These are phyloP conservation scores for Diutina neorugosa DNA, from an alignment of 1,139 yeast genomes.

Conservation along the genomic window DNA sequence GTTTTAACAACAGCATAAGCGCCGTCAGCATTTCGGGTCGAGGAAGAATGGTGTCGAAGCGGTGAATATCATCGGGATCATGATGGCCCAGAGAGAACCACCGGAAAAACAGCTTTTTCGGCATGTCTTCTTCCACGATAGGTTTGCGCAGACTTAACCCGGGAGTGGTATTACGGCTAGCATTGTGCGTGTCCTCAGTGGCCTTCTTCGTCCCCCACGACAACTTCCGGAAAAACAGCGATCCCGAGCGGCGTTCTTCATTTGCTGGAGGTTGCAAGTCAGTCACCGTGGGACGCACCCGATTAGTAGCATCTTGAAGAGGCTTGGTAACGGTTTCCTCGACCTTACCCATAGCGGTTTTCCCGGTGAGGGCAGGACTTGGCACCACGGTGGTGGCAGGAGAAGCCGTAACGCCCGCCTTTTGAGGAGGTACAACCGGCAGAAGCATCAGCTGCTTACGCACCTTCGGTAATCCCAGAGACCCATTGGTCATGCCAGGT, in stretches of 20 bases:
- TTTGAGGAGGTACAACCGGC: neutral
- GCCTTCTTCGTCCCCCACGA: constrained; percentile 42
- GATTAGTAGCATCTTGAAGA: neutral
- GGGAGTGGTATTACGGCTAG: neutral
- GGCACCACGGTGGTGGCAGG: neutral
- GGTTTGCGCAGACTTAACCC: neutral
- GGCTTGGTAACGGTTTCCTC: neutral
- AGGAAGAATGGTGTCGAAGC: constrained; percentile 32
- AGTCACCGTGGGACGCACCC: neutral
- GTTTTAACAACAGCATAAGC: constrained; percentile 44
- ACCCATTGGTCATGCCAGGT: neutral
- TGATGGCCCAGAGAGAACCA: constrained; percentile 26
- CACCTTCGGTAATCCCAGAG: constrained; percentile 3
- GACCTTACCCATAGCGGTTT: neutral
- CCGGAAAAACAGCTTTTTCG: constrained; percentile 24
- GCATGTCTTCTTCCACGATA: constrained; percentile 13
- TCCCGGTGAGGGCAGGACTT: neutral
- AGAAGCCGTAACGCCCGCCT: neutral
- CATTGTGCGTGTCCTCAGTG: constrained; percentile 10
- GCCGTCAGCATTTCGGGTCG: constrained; percentile 54
- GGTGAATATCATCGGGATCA: constrained; percentile 19
- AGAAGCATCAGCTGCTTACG: neutral
- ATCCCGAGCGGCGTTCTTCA: neutral
- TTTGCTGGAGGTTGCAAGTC: neutral
- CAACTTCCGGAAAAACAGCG: constrained; percentile 43